Conservation (phyloP, 164 flowering plant genomes). For the Protea cynaroides region DNA sequence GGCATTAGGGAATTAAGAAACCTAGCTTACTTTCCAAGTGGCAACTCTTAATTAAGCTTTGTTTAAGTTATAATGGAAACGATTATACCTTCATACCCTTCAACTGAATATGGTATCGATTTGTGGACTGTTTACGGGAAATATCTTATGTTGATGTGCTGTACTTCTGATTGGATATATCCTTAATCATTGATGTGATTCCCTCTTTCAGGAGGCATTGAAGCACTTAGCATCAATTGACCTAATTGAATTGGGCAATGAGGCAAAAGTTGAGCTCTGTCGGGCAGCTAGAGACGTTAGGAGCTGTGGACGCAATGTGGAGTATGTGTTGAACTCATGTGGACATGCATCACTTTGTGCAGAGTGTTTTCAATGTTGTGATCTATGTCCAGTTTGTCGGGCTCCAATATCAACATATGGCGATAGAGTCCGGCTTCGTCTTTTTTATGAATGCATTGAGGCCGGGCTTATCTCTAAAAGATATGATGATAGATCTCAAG, state of each 20-base stretch:
- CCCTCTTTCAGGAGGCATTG: constrained; percentile 63
- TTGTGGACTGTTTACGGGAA: background rate
- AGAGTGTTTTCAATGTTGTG: constrained; percentile 87
- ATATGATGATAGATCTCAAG: constrained; percentile 59
- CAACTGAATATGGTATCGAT: background rate
- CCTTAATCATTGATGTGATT: background rate
- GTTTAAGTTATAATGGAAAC: no score
- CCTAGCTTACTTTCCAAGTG: no score
- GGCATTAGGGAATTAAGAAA: no score
- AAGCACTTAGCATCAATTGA: constrained; percentile 73
- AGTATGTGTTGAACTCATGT: constrained; percentile 62
- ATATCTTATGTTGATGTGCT: background rate
- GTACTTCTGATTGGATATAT: background rate
- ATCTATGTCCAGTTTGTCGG: constrained; percentile 89
- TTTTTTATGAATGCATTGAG: constrained; percentile 74
- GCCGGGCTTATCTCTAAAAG: constrained; percentile 81
- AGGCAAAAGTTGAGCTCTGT: constrained; percentile 88
- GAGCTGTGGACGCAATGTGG: constrained; percentile 85
- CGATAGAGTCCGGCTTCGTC: constrained; percentile 48
- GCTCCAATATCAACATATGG: constrained; percentile 50
- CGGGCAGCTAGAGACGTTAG: constrained; percentile 91
- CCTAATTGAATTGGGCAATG: constrained; percentile 77
- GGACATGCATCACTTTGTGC: constrained; percentile 89
- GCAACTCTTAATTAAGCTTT: no score
- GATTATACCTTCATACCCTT: background rate